Percentiles rank a stretch among this genome's conserved stretches.
Conservation (phyloP, 1,284 basidiomycete species). For the Fistulina hepatica region DNA sequence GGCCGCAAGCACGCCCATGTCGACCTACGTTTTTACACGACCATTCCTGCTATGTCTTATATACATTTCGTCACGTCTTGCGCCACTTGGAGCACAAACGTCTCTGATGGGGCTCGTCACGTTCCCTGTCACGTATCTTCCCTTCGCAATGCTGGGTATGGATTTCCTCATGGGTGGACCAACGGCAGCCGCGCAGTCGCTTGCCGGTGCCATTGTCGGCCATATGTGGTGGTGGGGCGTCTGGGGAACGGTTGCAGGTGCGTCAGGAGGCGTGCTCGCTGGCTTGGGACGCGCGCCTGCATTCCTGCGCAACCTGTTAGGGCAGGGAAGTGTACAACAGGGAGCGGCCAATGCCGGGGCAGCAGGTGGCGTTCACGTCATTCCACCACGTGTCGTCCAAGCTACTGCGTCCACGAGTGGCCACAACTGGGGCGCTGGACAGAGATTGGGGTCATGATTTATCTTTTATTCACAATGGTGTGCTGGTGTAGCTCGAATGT, state of each 20-base stretch:
- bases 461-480: too few relatives aligned
- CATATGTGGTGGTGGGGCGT: slow-evolving; percentile 73
- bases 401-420: slow-evolving; percentile 21
- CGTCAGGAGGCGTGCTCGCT: slow-evolving; percentile 24
- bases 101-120: slow-evolving; percentile 68
- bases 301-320: slow-evolving; percentile 26
- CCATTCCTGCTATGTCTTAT: slow-evolving; percentile 60
- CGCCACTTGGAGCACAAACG: slow-evolving; percentile 53
- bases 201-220: slow-evolving; percentile 66
- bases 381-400: slow-evolving; percentile 23
- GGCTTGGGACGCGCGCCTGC: slow-evolving; percentile 10
- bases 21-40: slow-evolving; percentile 45
- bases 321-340: slow-evolving; percentile 20
- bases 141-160: slow-evolving; percentile 63
- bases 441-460: slow-evolving; percentile 26
- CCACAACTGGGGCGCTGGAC: slow-evolving; percentile 38
- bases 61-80: slow-evolving; percentile 58
- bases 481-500: too few relatives aligned
- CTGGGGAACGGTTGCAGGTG: slow-evolving; percentile 31
- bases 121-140: slow-evolving; percentile 62
- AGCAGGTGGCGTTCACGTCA: slow-evolving; percentile 28
- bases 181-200: slow-evolving; percentile 37
- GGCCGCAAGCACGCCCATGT: slow-evolving; percentile 58
- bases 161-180: slow-evolving; percentile 64
- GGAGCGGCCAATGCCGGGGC: slow-evolving; percentile 14